Conservation (phyloP, 2,329 filamentous ascomycete species). For the Fusarium tanahbumbuense region DNA sequence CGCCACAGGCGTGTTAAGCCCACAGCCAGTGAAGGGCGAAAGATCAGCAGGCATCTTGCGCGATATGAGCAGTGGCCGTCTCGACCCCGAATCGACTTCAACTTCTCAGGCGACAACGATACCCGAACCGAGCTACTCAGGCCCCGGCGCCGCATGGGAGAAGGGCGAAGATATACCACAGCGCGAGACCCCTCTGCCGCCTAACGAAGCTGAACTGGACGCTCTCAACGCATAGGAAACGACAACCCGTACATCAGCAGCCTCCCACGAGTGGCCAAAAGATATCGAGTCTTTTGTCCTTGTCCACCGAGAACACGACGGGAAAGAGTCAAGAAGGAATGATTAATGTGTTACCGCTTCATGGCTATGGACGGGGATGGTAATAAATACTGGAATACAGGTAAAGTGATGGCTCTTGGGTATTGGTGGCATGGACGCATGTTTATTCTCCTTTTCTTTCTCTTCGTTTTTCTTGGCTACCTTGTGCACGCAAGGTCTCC, state of each 20-base stretch:
- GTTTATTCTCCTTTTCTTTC: conserved; percentile 29
- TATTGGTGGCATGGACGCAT: conserved; percentile 15
- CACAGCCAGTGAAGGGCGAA: conserved; percentile 58
- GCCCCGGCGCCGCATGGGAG: conserved; percentile 64
- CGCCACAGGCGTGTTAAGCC: conserved; percentile 51
- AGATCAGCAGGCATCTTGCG: conserved; percentile 52
- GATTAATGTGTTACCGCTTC: conserved; percentile 39
- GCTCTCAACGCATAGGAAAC: conserved; percentile 53
- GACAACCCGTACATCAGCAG: conserved; percentile 20
- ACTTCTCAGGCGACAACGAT: conserved; percentile 46
- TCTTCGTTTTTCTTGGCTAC: conserved; percentile 9
- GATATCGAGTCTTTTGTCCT: conserved; percentile 10
- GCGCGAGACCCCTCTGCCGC: conserved; percentile 52
- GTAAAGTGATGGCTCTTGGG: conserved; percentile 23
- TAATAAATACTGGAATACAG: conserved; percentile 25
- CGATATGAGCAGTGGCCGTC: conserved; percentile 44
- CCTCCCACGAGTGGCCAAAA: conserved; percentile 13
- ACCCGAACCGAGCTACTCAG: conserved; percentile 60
- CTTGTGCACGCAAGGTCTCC: conserved; percentile 4
- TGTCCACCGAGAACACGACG: conserved; percentile 7
- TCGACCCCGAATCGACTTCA: conserved; percentile 24
- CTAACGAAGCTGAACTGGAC: conserved; percentile 57
- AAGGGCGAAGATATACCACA: conserved; percentile 59
- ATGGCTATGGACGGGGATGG: conserved; percentile 25
- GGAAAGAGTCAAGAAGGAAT: conserved; percentile 30